Percentiles rank a stretch among this genome's conserved stretches.
Evolutionary conservation across 2,329 filamentous ascomycete species (phyloP).

Genomic region (Coniochaeta sp.): DNA sequence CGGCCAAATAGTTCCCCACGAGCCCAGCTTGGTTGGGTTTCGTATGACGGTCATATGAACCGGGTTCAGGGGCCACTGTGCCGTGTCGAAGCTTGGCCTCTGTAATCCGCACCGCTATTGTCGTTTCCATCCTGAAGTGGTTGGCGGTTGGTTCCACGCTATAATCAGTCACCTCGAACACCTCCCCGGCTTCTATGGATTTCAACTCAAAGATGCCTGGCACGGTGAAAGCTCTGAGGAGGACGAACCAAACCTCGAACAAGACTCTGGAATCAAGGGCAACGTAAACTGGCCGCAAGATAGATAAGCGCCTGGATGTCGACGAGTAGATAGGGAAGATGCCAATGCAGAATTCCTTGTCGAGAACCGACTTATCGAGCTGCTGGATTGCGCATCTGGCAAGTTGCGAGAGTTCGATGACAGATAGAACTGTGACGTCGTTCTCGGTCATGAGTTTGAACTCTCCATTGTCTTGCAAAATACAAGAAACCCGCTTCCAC

Average conservation of each 20-base stretch:
- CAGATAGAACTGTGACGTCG: constrained; percentile 70
- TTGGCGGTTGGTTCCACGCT: constrained; percentile 34
- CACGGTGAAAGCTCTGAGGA: constrained; percentile 83
- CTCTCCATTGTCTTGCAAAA: constrained; percentile 88
- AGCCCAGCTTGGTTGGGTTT: constrained; percentile 34
- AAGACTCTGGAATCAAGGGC: constrained; percentile 78
- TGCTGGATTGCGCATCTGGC: constrained; percentile 87
- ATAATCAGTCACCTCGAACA: constrained; percentile 33
- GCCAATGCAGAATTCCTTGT: constrained; percentile 88
- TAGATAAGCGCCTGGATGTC: constrained; percentile 62
- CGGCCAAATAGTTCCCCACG: constrained; percentile 66
- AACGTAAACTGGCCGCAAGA: constrained; percentile 83
- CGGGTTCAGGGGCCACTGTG: constrained; percentile 12
- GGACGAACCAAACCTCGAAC: constrained; percentile 97
- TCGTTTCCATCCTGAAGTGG: constrained; percentile 55
- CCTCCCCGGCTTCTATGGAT: constrained; percentile 29
- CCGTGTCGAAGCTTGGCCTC: constrained; percentile 52
- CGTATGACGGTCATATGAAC: constrained; percentile 18
- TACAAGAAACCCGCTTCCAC: constrained; percentile 88
- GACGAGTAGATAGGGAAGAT: constrained; percentile 91
- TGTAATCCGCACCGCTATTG: constrained; percentile 48
- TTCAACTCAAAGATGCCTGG: constrained; percentile 73
- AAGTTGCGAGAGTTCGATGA: constrained; percentile 81
- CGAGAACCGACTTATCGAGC: constrained; percentile 81
- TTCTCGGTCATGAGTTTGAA: constrained; percentile 85